Conservation (phyloP, 2,329 filamentous ascomycete genomes). For the Setomelanomma holmii region DNA sequence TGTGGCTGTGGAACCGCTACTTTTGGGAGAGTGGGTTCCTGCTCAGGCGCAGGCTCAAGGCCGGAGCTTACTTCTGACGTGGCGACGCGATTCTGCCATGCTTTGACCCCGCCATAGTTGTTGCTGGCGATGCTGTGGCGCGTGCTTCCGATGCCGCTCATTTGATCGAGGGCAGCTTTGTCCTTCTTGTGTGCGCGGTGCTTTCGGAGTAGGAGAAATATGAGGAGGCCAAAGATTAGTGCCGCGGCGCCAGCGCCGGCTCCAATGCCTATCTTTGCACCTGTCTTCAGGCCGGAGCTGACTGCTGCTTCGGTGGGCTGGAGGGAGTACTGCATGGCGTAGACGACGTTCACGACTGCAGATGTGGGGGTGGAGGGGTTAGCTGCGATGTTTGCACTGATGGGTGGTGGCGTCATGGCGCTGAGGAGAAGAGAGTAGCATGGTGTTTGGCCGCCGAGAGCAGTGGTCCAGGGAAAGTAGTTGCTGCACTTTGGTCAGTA, state of each 20-base stretch:
- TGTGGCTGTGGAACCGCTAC: not conserved
- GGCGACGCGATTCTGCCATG: conserved; percentile 9
- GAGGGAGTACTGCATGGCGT: conserved; percentile 35
- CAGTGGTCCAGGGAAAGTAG: conserved; percentile 22
- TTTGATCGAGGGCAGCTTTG: conserved; percentile 12
- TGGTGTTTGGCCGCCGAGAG: conserved; percentile 33
- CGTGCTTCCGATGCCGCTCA: conserved; percentile 11
- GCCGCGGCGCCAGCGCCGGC: conserved; percentile 18
- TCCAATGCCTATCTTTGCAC: conserved; percentile 29
- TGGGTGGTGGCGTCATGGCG: conserved; percentile 19
- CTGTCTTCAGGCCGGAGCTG: conserved; percentile 16
- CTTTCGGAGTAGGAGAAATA: conserved; percentile 14
- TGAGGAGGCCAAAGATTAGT: conserved; percentile 13
- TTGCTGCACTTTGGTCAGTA: conserved; percentile 6
- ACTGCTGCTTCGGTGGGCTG: not conserved
- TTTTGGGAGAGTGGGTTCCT: conserved; percentile 11
- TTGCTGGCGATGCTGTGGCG: conserved; percentile 10
- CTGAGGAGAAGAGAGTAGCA: conserved; percentile 30
- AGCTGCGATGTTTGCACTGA: conserved; percentile 9
- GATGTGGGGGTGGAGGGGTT: conserved; percentile 17
- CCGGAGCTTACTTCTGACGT: conserved; percentile 5
- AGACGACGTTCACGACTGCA: conserved; percentile 31
- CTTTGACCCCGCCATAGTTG: conserved; percentile 5
- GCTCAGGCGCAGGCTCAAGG: conserved; percentile 2
- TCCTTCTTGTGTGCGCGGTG: conserved; percentile 17